phyloP scores from a whole-genome alignment of 208 protist species.

The Crithidia bombi region DNA sequence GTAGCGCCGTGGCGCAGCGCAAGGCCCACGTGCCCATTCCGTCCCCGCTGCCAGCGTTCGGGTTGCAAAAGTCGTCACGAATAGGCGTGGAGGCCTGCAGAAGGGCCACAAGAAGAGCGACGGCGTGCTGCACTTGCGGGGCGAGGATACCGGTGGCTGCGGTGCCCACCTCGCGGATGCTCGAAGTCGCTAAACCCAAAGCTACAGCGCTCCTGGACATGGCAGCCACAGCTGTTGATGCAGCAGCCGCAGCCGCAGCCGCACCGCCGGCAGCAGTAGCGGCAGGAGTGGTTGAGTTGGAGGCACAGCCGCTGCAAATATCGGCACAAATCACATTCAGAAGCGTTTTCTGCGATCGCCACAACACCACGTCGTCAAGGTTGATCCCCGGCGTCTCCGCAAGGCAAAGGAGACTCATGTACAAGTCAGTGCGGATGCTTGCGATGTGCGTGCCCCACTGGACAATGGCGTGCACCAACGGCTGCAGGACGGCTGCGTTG shows the following conservation, averaged over 20 bases:
- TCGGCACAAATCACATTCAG: slow-evolving; percentile 68
- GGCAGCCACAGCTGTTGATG: too few species aligned
- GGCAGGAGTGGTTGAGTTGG: not conserved
- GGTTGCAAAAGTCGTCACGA: slow-evolving; percentile 69
- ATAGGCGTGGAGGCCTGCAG: slow-evolving; percentile 66
- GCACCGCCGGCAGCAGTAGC: not conserved
- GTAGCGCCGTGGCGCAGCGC: slow-evolving; percentile 52
- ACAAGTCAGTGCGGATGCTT: slow-evolving; percentile 56
- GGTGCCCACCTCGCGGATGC: not conserved
- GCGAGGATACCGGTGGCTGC: not conserved
- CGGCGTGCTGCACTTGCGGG: slow-evolving; percentile 33
- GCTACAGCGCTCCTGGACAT: not conserved
- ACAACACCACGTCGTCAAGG: slow-evolving; percentile 70
- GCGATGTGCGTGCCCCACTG: slow-evolving; percentile 58
- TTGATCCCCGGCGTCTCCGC: slow-evolving; percentile 58
- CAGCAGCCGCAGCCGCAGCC: not conserved
- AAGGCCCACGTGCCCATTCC: slow-evolving; percentile 42
- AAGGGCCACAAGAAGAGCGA: slow-evolving; percentile 64
- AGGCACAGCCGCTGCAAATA: slow-evolving; percentile 26
- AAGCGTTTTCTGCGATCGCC: slow-evolving; percentile 61
- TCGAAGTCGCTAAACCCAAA: not conserved
- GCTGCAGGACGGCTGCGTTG: slow-evolving; percentile 42
- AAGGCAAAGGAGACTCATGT: slow-evolving; percentile 59
- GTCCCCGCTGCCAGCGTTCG: slow-evolving; percentile 24
- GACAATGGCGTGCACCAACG: slow-evolving; percentile 60